Conservation (phyloP, 2,329 filamentous ascomycete genomes). For the Nannizziopsis arthrosporioides region DNA sequence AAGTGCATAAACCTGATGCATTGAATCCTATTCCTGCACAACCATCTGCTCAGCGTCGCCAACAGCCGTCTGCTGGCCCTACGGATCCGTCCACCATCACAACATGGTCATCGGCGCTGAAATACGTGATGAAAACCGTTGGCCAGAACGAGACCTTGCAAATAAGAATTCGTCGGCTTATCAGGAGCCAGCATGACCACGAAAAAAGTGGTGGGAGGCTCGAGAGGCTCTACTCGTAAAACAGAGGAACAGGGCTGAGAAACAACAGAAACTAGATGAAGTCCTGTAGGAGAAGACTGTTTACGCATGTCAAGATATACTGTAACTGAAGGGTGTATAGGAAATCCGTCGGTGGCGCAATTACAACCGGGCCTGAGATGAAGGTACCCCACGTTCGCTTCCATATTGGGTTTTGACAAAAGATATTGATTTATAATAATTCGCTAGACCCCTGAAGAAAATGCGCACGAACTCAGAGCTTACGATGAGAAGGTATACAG, state of each 20-base stretch:
- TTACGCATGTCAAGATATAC: neutral
- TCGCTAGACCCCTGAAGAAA: constrained; percentile 35
- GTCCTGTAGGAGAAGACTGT: constrained; percentile 38
- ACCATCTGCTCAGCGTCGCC: neutral
- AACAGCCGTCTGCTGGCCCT: neutral
- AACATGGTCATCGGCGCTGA: constrained; percentile 41
- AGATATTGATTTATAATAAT: constrained; percentile 1
- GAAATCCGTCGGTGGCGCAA: constrained; percentile 36
- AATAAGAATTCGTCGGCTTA: constrained; percentile 44
- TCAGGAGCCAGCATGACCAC: constrained; percentile 51
- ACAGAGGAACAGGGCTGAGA: constrained; percentile 41
- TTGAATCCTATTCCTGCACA: neutral
- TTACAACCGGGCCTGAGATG: constrained; percentile 22
- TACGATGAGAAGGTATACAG: constrained; percentile 54
- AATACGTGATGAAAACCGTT: constrained; percentile 41
- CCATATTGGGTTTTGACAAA: neutral
- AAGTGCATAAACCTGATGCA: neutral
- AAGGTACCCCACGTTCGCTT: constrained; percentile 19
- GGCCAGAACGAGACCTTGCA: constrained; percentile 36
- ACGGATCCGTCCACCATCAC: constrained; percentile 38
- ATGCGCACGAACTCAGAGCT: constrained; percentile 43
- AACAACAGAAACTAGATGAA: constrained; percentile 43
- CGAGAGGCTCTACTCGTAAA: constrained; percentile 42
- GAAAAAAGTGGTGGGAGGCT: constrained; percentile 50
- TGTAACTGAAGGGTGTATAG: constrained; percentile 20